phyloP scores from a whole-genome alignment of 73 alveolate genomes.

The Paramecium pentaurelia region DNA sequence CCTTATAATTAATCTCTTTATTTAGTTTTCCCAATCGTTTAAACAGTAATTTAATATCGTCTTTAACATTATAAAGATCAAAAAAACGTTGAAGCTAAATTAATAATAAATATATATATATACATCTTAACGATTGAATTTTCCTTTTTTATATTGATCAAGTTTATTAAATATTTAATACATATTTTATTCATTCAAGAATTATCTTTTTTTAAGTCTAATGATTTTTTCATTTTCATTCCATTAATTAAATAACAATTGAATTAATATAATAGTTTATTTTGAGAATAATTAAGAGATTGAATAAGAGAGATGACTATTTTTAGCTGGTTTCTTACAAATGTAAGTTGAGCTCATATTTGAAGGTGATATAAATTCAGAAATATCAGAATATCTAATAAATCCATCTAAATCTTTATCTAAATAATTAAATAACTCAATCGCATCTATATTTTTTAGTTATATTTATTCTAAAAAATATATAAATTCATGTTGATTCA shows the following conservation, averaged over 20 bases:
- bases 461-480: neutral
- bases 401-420: conserved; percentile 41
- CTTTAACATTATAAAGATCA: neutral
- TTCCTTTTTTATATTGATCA: neutral
- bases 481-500: neutral
- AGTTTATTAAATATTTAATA: neutral
- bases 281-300: neutral
- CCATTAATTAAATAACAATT: neutral
- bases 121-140: conserved; percentile 1
- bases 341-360: neutral
- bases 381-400: conserved; percentile 32
- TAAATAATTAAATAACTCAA: neutral
- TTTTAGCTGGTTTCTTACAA: neutral
- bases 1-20: conserved; percentile 14
- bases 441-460: neutral
- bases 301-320: neutral
- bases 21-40: neutral
- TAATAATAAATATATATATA: neutral
- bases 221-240: neutral
- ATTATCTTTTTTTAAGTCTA: neutral
- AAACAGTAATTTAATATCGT: neutral
- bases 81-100: conserved; percentile 18
- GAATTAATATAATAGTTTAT: neutral
- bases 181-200: neutral
- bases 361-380: neutral